Percentiles rank a stretch among this genome's conserved stretches.
Conservation (phyloP, 345 rosid genomes). For the Physaria fendleri region DNA sequence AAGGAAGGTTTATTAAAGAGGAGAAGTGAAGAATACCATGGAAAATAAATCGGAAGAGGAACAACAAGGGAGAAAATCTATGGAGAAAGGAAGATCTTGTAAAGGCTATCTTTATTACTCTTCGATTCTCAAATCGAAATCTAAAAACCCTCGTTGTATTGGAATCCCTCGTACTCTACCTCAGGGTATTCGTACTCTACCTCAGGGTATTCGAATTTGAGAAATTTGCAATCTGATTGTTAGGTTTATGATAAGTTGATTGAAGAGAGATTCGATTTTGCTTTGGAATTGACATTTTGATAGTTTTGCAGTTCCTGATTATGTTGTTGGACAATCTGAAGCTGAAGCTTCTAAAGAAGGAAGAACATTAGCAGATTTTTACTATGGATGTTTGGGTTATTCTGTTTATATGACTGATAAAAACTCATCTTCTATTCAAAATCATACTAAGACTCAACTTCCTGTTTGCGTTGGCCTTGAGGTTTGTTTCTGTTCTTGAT, state of each 20-base stretch:
- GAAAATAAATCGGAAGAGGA: conserved; percentile 12
- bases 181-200: no score
- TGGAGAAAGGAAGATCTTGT: conserved; percentile 50
- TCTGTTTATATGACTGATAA: conserved; percentile 39
- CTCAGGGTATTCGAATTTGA: conserved; percentile 24
- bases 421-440: conserved; percentile 35
- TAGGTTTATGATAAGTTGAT: neutral
- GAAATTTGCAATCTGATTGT: neutral
- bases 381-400: conserved; percentile 64
- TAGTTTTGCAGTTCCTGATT: conserved; percentile 34
- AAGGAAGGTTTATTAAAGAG: no score
- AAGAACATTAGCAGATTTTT: conserved; percentile 35
- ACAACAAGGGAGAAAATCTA: conserved; percentile 26
- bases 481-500: conserved; percentile 43
- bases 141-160: conserved; percentile 58
- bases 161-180: conserved; percentile 60
- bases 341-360: conserved; percentile 42
- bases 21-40: no score
- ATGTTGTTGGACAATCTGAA: conserved; percentile 42
- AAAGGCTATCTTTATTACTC: conserved; percentile 54
- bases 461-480: conserved; percentile 60
- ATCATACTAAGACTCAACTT: conserved; percentile 33
- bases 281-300: neutral
- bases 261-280: neutral
- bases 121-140: conserved; percentile 50